phyloP scores from a whole-genome alignment of 2,329 filamentous ascomycete species.

The Alternaria triticimaculans region DNA sequence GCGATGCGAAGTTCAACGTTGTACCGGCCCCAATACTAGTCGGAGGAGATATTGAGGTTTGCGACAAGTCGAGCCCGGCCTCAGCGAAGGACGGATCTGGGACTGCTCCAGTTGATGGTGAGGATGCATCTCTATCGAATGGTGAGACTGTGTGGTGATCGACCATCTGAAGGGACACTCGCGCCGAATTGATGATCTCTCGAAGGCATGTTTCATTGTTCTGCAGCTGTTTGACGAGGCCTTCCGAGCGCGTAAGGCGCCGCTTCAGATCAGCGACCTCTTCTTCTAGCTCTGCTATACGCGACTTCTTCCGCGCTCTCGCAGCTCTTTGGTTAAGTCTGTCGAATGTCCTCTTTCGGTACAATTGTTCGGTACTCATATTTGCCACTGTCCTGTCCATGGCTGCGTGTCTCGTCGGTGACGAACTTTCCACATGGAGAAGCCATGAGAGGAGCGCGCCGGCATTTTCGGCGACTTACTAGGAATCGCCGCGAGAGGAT shows the following conservation, averaged over 20 bases:
- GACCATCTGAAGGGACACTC: constrained; percentile 6
- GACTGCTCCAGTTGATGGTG: background rate
- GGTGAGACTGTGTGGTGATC: background rate
- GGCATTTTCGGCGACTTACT: background rate
- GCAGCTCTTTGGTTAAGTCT: constrained; percentile 11
- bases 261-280: constrained; percentile 1
- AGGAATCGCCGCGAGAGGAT: background rate
- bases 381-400: constrained; percentile 16
- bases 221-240: constrained; percentile 2
- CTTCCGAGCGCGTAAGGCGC: constrained; percentile 9
- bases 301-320: constrained; percentile 6
- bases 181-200: constrained; percentile 9
- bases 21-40: background rate
- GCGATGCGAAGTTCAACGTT: background rate
- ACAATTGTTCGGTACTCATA: constrained; percentile 14
- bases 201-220: constrained; percentile 8
- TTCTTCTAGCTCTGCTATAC: constrained; percentile 13
- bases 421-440: background rate
- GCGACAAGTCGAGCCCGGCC: background rate
- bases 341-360: constrained; percentile 16
- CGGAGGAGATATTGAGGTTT: background rate
- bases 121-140: background rate
- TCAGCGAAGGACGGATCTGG: background rate
- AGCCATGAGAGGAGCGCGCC: background rate
- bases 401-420: background rate